These are phyloP conservation scores for Phytopythium boreale DNA, from an alignment of 352 stramenopile genomes.

Conservation along the genomic window DNA sequence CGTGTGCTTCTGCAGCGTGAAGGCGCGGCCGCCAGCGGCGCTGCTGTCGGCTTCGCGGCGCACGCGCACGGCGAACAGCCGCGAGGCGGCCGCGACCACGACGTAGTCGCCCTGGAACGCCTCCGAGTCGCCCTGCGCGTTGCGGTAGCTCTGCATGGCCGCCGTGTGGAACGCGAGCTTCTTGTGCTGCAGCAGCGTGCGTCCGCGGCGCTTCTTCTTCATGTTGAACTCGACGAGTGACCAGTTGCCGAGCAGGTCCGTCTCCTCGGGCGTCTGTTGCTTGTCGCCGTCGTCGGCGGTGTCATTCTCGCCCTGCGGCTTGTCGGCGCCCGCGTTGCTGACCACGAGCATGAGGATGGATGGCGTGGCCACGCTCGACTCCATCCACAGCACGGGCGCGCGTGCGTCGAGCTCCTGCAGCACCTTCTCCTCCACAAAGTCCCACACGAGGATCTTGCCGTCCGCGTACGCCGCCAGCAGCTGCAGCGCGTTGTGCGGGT, in stretches of 20 bases:
- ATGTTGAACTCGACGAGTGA: conserved; percentile 68
- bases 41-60: conserved; percentile 16
- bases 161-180: conserved; percentile 48
- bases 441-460: conserved; percentile 64
- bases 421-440: conserved; percentile 71
- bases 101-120: conserved; percentile 44
- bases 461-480: conserved; percentile 68
- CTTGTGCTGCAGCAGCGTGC: conserved; percentile 43
- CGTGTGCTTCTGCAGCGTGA: conserved; percentile 35
- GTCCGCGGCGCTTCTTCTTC: conserved; percentile 53
- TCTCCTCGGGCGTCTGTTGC: neutral
- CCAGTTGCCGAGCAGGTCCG: conserved; percentile 32
- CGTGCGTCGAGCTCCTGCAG: conserved; percentile 50
- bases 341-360: conserved; percentile 66
- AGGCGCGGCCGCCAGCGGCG: conserved; percentile 20
- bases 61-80: conserved; percentile 43
- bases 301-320: conserved; percentile 6
- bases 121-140: conserved; percentile 2
- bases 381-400: conserved; percentile 66
- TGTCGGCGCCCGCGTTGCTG: conserved; percentile 9
- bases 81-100: conserved; percentile 33
- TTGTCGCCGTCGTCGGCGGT: conserved; percentile 3
- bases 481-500: conserved; percentile 71
- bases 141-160: conserved; percentile 52
- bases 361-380: conserved; percentile 42